Percentiles rank a stretch among this genome's conserved stretches.
Evolutionary conservation across 2,329 filamentous ascomycete genomes (phyloP).

Genomic region (Septoria linicola): DNA sequence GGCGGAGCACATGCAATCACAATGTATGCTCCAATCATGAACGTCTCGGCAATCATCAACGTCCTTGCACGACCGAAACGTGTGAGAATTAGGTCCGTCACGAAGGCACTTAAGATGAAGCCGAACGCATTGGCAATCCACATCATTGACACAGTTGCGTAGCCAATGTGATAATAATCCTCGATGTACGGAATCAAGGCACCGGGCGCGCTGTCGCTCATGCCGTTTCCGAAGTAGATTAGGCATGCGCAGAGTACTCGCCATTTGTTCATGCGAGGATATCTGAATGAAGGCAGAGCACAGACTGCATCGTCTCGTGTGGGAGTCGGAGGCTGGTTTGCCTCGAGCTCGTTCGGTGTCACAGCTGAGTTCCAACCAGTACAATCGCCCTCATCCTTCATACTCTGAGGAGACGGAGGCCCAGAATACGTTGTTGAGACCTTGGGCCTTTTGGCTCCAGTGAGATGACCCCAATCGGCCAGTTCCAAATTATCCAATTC

Average conservation of each 20-base stretch:
- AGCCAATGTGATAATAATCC: conserved; percentile 70
- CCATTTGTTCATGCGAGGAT: conserved; percentile 66
- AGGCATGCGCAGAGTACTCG: conserved; percentile 64
- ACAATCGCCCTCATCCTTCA: too few relatives aligned
- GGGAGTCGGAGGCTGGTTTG: conserved; percentile 55
- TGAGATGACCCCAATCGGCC: conserved; percentile 22
- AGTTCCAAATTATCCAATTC: conserved; percentile 32
- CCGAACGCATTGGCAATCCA: conserved; percentile 56
- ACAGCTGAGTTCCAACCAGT: conserved; percentile 36
- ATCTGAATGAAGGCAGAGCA: conserved; percentile 57
- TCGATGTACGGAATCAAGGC: conserved; percentile 81
- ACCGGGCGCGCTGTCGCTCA: conserved; percentile 70
- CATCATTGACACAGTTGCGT: conserved; percentile 75
- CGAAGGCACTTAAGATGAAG: conserved; percentile 70
- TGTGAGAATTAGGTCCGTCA: conserved; percentile 63
- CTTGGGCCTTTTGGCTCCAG: conserved; percentile 1
- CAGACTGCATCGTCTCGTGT: conserved; percentile 44
- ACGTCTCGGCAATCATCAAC: conserved; percentile 57
- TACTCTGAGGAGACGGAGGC: not conserved
- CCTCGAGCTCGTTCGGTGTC: conserved; percentile 51
- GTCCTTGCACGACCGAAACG: conserved; percentile 65
- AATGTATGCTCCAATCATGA: conserved; percentile 62
- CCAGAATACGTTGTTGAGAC: not conserved
- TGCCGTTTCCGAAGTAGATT: conserved; percentile 66
- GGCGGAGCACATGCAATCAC: conserved; percentile 67